A percentile compares a stretch with the other conserved stretches of the same genome.
phyloP scores from a whole-genome alignment of 306 rosid species.

The Mimosa pudica region DNA sequence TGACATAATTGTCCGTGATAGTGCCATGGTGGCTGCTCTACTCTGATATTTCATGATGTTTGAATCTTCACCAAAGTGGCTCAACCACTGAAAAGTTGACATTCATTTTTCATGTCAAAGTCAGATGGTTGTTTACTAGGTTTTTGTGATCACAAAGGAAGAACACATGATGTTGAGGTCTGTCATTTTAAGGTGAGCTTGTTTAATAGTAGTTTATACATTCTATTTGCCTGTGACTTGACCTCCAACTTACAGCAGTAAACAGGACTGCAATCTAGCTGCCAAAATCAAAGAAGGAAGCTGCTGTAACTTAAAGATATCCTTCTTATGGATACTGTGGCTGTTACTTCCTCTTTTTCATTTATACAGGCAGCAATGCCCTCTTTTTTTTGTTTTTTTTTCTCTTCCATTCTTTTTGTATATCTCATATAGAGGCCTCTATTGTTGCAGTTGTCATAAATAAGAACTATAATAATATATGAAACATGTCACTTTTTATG shows the following conservation, averaged over 20 bases:
- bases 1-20: slow-evolving; percentile 7
- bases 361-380: slow-evolving; percentile 18
- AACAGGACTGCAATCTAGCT: background rate
- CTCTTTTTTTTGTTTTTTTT: background rate
- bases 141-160: slow-evolving; percentile 32
- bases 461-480: background rate
- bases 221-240: slow-evolving; percentile 1
- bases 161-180: slow-evolving; percentile 5
- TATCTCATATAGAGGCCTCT: background rate
- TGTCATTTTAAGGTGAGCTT: slow-evolving; percentile 39
- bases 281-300: slow-evolving; percentile 40
- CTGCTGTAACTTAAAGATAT: slow-evolving; percentile 28
- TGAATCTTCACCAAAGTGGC: slow-evolving; percentile 40
- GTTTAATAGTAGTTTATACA: slow-evolving; percentile 2
- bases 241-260: slow-evolving; percentile 31
- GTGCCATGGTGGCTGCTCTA: slow-evolving; percentile 19
- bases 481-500: background rate
- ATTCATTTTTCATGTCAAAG: slow-evolving; percentile 9
- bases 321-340: slow-evolving; percentile 28
- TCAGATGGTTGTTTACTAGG: slow-evolving; percentile 26
- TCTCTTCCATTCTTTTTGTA: background rate
- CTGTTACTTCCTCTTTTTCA: background rate
- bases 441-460: background rate
- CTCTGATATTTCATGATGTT: slow-evolving; percentile 11
- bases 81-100: slow-evolving; percentile 16